Evolutionary conservation across 202 grass and related monocot species (phyloP).

Genomic region (Cymbopogon flexuosus): DNA sequence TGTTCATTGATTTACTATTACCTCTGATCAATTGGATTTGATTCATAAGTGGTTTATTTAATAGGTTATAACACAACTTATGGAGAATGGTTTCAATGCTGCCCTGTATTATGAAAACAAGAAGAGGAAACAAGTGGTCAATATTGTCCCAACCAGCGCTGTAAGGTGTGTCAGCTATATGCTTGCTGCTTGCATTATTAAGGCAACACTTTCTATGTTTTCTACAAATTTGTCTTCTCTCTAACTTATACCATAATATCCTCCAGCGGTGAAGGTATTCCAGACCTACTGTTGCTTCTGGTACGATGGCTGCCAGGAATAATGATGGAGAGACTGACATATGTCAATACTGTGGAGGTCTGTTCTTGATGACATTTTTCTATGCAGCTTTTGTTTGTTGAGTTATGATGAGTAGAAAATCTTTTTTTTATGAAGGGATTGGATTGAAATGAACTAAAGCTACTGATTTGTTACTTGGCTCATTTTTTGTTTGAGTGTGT

Average conservation of each 20-base stretch:
- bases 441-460: too few relatives aligned
- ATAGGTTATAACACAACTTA: slow-evolving; percentile 22
- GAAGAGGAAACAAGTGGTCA: slow-evolving; percentile 17
- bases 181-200: background rate
- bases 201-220: background rate
- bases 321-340: slow-evolving; percentile 16
- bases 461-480: background rate
- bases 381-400: background rate
- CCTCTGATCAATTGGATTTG: background rate
- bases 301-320: slow-evolving; percentile 59
- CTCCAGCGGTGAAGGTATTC: slow-evolving; percentile 42
- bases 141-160: slow-evolving; percentile 24
- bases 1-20: background rate
- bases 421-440: background rate
- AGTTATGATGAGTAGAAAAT: background rate
- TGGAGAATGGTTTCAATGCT: slow-evolving; percentile 6
- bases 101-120: slow-evolving; percentile 27
- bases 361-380: background rate
- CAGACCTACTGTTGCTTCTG: slow-evolving; percentile 54
- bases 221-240: background rate
- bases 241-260: background rate
- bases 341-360: background rate
- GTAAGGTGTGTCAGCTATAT: background rate
- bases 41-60: background rate
- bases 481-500: background rate